Conservation (phyloP, 768 basidiomycete species). For the Clitopilus hobsonii region DNA sequence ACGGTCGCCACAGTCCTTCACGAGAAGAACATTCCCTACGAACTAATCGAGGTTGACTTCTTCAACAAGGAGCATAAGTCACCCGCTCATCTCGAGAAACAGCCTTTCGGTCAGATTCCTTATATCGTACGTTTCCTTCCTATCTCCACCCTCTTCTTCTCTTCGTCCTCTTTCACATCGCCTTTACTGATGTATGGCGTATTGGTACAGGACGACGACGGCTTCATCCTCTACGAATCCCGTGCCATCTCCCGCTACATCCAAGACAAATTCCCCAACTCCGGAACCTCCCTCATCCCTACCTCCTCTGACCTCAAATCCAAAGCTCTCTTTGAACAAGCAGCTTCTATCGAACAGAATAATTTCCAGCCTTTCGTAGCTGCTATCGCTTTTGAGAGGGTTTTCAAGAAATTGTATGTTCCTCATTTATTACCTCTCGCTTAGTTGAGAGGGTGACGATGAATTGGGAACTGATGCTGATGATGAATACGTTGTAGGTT, state of each 20-base stretch:
- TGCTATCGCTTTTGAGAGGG: conserved; percentile 39
- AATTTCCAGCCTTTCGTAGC: conserved; percentile 43
- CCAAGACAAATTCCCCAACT: conserved; percentile 44
- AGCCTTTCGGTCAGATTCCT: conserved; percentile 66
- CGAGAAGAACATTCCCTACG: conserved; percentile 55
- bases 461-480: too few relatives aligned
- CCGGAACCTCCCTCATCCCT: conserved; percentile 51
- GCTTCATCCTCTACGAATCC: conserved; percentile 57
- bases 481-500: too few relatives aligned
- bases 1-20: conserved; percentile 46
- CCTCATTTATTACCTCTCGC: too few relatives aligned
- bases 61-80: conserved; percentile 40
- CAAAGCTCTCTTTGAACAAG: conserved; percentile 41
- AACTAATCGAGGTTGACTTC: conserved; percentile 40
- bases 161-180: too few relatives aligned
- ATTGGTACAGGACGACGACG: conserved; percentile 48
- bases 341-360: conserved; percentile 45
- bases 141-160: conserved; percentile 25
- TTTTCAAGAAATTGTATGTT: conserved; percentile 49
- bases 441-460: too few relatives aligned
- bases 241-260: conserved; percentile 61
- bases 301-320: conserved; percentile 32
- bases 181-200: neutral
- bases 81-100: conserved; percentile 34
- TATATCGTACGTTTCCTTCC: conserved; percentile 48